These are phyloP conservation scores for Colletotrichum acutatum DNA, from an alignment of 2,329 filamentous ascomycete genomes.

Conservation along the genomic window DNA sequence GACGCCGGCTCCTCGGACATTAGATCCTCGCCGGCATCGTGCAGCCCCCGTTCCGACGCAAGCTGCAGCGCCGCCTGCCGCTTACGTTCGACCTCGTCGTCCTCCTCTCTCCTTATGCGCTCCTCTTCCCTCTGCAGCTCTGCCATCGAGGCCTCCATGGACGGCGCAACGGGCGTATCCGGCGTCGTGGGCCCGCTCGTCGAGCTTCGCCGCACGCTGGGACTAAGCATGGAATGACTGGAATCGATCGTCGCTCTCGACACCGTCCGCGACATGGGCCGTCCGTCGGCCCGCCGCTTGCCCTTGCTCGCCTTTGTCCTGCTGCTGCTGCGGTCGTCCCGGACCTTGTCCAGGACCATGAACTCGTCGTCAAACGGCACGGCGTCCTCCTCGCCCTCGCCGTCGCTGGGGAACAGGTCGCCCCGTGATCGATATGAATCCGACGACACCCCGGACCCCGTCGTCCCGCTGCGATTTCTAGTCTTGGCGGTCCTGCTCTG, in stretches of 20 bases:
- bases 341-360: conserved; percentile 81
- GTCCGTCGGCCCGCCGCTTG: conserved; percentile 57
- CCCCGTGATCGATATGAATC: conserved; percentile 89
- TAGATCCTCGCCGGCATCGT: conserved; percentile 40
- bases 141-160: conserved; percentile 63
- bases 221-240: conserved; percentile 42
- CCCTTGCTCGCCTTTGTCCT: conserved; percentile 68
- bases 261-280: conserved; percentile 59
- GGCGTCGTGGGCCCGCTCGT: conserved; percentile 45
- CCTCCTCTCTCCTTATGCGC: conserved; percentile 60
- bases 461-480: conserved; percentile 80
- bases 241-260: conserved; percentile 70
- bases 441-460: conserved; percentile 81
- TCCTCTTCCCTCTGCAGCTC: conserved; percentile 66
- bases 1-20: conserved; percentile 42
- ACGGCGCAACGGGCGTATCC: conserved; percentile 52
- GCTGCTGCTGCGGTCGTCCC: conserved; percentile 77
- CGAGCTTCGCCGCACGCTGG: conserved; percentile 35
- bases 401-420: conserved; percentile 90
- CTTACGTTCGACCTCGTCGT: conserved; percentile 63
- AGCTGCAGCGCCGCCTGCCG: conserved; percentile 63
- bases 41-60: conserved; percentile 61
- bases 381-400: conserved; percentile 88
- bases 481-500: conserved; percentile 47
- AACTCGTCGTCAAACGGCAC: conserved; percentile 95